Percentiles rank a stretch among this genome's conserved stretches.
phyloP scores from a whole-genome alignment of 2,329 filamentous ascomycete species.

The Nemania diffusa region DNA sequence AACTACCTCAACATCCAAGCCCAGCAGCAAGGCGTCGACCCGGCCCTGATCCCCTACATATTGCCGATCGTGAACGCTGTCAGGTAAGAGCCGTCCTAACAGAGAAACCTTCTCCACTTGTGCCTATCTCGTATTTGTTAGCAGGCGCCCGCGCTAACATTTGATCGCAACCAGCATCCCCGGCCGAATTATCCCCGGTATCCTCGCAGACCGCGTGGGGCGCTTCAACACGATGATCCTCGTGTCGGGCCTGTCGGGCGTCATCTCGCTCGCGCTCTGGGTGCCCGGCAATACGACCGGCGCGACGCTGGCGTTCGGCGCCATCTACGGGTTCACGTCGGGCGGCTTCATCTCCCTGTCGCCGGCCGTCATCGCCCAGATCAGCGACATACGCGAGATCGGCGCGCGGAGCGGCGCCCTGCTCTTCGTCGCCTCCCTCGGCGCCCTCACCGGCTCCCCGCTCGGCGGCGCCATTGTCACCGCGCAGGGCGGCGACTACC shows the following conservation, averaged over 20 bases:
- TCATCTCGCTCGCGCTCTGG: conserved; percentile 35
- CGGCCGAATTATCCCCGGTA: conserved; percentile 63
- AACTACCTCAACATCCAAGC: conserved; percentile 35
- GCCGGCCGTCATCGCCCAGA: conserved; percentile 74
- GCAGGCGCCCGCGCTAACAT: neutral
- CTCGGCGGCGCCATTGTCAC: conserved; percentile 65
- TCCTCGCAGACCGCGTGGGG: conserved; percentile 56
- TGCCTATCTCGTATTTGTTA: neutral
- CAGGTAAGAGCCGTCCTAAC: conserved; percentile 27
- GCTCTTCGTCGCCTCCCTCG: conserved; percentile 70
- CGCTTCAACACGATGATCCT: conserved; percentile 53
- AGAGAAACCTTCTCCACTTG: neutral
- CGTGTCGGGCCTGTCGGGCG: conserved; percentile 24
- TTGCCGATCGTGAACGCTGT: conserved; percentile 37
- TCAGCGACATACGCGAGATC: conserved; percentile 75
- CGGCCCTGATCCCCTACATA: conserved; percentile 32
- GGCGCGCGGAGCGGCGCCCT: conserved; percentile 73
- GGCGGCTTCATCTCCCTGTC: conserved; percentile 71
- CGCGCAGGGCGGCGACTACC: conserved; percentile 62
- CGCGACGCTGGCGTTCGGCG: conserved; percentile 68
- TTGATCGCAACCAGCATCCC: too few species aligned
- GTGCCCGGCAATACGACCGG: conserved; percentile 43
- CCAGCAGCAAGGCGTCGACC: conserved; percentile 31
- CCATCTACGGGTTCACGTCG: conserved; percentile 72
- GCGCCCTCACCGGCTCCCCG: conserved; percentile 73